Evolutionary conservation across 257 asterid species (phyloP), one percentile per base, ranked within the genome.

Genomic region (Solanum lycopersicoides): DNA sequence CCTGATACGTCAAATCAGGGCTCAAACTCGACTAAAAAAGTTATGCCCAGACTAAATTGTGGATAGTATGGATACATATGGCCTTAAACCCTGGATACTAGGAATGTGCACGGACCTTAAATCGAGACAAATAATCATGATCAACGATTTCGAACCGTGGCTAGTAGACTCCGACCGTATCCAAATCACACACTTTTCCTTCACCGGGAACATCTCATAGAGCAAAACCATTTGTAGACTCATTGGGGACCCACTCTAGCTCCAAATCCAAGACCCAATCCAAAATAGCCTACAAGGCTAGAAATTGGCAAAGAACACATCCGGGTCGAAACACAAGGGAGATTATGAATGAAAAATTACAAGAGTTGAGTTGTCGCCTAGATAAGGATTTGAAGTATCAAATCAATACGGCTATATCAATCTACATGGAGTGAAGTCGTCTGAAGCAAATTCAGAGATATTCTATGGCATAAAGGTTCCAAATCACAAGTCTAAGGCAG

Each of bases 351-450:
- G 10, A 53, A 53, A 0, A 18, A 3, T 53, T 53, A 0, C 63
- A 18, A 53, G 63, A 53, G n/a, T 1, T 53, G 10, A 53, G 63
- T 53, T 53, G 4, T 53, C 10, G 3, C 4, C 1, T 53, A 53
- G 8, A 53, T 53, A 53, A 53, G 23, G n/a, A 53, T 53, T 16
- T 23, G 16, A 6, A 53, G 10, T 53, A 16, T 16, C n/a, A 16
- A 6, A 53, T 53, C 63, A 53, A 1, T 23, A 16, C 7, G 16
- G 63, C 3, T 53, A 53, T 18, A 53, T 53, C 63, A 53, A 53
- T 6, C 63, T 53, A 53, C 0, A 53, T 1, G 1, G 4, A 53
- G 8, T 23, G 2, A 53, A 16, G 63, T 0, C 63, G 0, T 6
- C 1, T 3, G 2, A 18, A 53, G 10, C n/a, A 53, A 53, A 53